These are phyloP conservation scores for Penicillium oxalicum DNA, from an alignment of 2,329 filamentous ascomycete species.

Conservation along the genomic window DNA sequence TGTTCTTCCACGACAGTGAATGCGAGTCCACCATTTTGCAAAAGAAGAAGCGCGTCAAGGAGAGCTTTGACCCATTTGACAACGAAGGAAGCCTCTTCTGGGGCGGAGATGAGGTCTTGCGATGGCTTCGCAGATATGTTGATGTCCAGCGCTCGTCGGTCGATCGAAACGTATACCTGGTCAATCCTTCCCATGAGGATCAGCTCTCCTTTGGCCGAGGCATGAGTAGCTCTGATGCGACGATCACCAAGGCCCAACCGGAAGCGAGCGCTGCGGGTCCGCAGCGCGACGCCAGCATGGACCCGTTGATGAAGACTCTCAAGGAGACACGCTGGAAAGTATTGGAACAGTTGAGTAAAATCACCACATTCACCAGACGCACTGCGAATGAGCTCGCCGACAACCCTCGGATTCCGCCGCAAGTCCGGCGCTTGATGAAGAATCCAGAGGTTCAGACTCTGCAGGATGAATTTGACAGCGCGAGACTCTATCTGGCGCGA, in stretches of 20 bases:
- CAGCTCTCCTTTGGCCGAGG: slow-evolving; percentile 65
- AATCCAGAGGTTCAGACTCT: slow-evolving; percentile 93
- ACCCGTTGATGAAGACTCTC: slow-evolving; percentile 85
- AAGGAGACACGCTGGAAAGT: slow-evolving; percentile 96
- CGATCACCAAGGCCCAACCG: slow-evolving; percentile 33
- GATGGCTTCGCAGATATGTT: slow-evolving; percentile 83
- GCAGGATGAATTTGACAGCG: slow-evolving; percentile 96
- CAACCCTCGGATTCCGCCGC: slow-evolving; percentile 83
- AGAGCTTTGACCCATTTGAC: slow-evolving; percentile 86
- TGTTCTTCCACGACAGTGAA: slow-evolving; percentile 97
- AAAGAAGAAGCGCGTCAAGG: slow-evolving; percentile 75
- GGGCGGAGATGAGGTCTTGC: slow-evolving; percentile 91
- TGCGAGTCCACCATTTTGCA: slow-evolving; percentile 93
- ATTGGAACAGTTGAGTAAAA: slow-evolving; percentile 92
- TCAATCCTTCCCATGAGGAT: slow-evolving; percentile 83
- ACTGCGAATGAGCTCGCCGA: slow-evolving; percentile 90
- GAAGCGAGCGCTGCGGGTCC: slow-evolving; percentile 33
- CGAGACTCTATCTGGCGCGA: slow-evolving; percentile 83
- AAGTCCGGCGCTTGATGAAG: slow-evolving; percentile 74
- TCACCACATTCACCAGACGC: slow-evolving; percentile 88
- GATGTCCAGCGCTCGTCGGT: slow-evolving; percentile 74
- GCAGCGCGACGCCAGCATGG: slow-evolving; percentile 67
- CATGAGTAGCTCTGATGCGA: slow-evolving; percentile 37
- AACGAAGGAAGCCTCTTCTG: slow-evolving; percentile 80
- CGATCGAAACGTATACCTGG: slow-evolving; percentile 84